Base-by-base conservation (phyloP, 192 early-diverging fungal species). In the Chytriomyces confervae region DNA sequence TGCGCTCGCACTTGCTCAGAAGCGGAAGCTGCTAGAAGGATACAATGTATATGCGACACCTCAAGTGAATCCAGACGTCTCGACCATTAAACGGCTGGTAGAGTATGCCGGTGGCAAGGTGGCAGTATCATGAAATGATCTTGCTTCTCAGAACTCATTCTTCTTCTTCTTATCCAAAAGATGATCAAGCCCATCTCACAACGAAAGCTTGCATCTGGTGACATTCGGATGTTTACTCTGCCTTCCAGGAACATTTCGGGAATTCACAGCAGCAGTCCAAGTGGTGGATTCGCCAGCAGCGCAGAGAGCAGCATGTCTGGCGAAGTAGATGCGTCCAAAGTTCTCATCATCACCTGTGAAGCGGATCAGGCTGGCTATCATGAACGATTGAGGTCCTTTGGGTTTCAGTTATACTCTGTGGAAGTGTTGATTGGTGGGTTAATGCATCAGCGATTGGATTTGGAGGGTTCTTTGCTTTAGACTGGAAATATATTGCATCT, bases 31-130 rank as follows among this genome's bases (percentile, higher is more conserved):
- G 5, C 50, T 79, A 1, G 18, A 46, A 9, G 77, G 77, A 6
- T 79, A 72, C 69, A 72, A 49, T 43, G 44, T 79, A 24, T 79
- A 72, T 46, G 47, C 69, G 46, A 79, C 77, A 24, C 77, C 77
- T 1, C 6, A 51, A n/a, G 61, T 72, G 5, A 50, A 46, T 50
- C 68, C 69, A 7, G 60, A 43, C 43, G 44, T 24, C 46, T 46
- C 13, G n/a, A 66, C 53, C 6, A 18, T 72, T 7, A 61, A 66
- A 46, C 68, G 70, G 3, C 46, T 79, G 7, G 61, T 79, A 8
- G 77, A 79, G 46, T 7, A 16, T 16, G 77, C 65, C 7, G 77
- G 77, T 9, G 77, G 77, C 5, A 79, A 73, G 66, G 50, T 79
- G 60, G 6, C 53, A 57, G 20, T n/a, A 57, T 57, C 20, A 20